Conservation (phyloP, 495 filamentous ascomycete species). For the Penicillium pulvis region DNA sequence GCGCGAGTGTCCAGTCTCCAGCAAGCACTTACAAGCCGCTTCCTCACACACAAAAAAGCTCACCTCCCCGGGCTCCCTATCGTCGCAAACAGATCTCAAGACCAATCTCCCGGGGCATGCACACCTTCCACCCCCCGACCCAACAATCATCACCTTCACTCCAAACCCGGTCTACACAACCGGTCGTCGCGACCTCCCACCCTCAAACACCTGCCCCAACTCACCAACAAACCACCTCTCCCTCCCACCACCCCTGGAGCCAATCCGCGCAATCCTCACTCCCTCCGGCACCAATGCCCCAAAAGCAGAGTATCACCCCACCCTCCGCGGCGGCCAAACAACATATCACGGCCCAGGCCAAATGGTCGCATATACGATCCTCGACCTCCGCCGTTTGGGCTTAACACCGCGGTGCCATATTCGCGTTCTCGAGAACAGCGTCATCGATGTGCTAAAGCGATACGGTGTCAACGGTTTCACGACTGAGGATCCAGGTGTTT, state of each 20-base stretch:
- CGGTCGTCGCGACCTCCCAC: slow-evolving; percentile 76
- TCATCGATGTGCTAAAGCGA: slow-evolving; percentile 61
- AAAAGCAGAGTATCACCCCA: slow-evolving; percentile 63
- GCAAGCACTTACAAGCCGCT: slow-evolving; percentile 47
- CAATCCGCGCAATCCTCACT: slow-evolving; percentile 32
- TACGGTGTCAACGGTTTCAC: slow-evolving; percentile 59
- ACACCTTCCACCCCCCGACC: slow-evolving; percentile 54
- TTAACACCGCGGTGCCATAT: slow-evolving; percentile 68
- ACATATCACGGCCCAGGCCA: slow-evolving; percentile 98
- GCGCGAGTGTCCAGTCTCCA: slow-evolving; percentile 50
- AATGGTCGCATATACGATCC: slow-evolving; percentile 83
- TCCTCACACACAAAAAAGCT: slow-evolving; percentile 49
- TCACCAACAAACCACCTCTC: slow-evolving; percentile 30
- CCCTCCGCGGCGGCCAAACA: slow-evolving; percentile 83
- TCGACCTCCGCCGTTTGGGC: slow-evolving; percentile 66
- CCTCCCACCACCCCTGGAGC: slow-evolving; percentile 43
- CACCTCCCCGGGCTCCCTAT: slow-evolving; percentile 28
- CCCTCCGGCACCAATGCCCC: slow-evolving; percentile 41
- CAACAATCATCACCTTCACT: slow-evolving; percentile 80
- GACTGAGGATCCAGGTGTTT: slow-evolving; percentile 84
- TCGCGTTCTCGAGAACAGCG: slow-evolving; percentile 70
- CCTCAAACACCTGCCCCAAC: slow-evolving; percentile 47
- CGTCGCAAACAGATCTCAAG: slow-evolving; percentile 21
- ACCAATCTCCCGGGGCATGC: slow-evolving; percentile 12
- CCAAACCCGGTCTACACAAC: slow-evolving; percentile 86